A percentile compares a stretch with the other conserved stretches of the same genome.
Conservation (phyloP, 805 yeast genomes). For the Metschnikowia peoriensis region DNA sequence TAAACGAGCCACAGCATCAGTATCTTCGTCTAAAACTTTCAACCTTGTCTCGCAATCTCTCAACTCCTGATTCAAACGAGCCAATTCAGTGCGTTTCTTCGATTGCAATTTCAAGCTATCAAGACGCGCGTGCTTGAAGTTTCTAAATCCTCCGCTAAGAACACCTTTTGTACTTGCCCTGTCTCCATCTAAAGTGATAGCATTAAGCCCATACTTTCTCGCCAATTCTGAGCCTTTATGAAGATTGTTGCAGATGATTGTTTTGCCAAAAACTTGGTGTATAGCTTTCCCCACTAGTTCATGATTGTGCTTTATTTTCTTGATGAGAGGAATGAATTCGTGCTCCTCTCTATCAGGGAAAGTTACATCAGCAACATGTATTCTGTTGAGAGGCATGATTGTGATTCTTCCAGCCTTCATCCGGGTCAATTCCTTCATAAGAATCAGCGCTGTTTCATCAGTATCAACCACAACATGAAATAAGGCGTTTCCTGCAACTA, state of each 20-base stretch:
- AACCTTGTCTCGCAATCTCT: slow-evolving; percentile 38
- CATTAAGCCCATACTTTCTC: slow-evolving; percentile 55
- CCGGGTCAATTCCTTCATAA: slow-evolving; percentile 73
- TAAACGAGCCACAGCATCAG: slow-evolving; percentile 50
- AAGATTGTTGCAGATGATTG: slow-evolving; percentile 72
- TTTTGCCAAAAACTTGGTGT: slow-evolving; percentile 74
- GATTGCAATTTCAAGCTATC: slow-evolving; percentile 63
- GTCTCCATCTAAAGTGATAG: slow-evolving; percentile 92
- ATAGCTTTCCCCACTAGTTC: slow-evolving; percentile 62
- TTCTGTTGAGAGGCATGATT: slow-evolving; percentile 82
- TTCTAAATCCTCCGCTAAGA: slow-evolving; percentile 84
- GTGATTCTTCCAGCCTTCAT: slow-evolving; percentile 82
- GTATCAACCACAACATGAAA: slow-evolving; percentile 88
- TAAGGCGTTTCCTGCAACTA: slow-evolving; percentile 80
- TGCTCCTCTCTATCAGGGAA: slow-evolving; percentile 60
- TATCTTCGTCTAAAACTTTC: slow-evolving; percentile 46
- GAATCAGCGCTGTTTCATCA: slow-evolving; percentile 74
- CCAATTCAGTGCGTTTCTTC: slow-evolving; percentile 46
- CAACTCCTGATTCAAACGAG: slow-evolving; percentile 34
- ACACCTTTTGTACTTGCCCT: slow-evolving; percentile 81
- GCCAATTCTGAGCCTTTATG: slow-evolving; percentile 69
- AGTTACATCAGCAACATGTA: slow-evolving; percentile 39
- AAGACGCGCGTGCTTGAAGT: slow-evolving; percentile 61
- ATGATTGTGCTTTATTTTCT: slow-evolving; percentile 62
- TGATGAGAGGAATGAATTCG: slow-evolving; percentile 73